Evolutionary conservation across 495 filamentous ascomycete species (phyloP), one percentile per base, ranked within the genome.

Genomic region (Penicillium arizonense): DNA sequence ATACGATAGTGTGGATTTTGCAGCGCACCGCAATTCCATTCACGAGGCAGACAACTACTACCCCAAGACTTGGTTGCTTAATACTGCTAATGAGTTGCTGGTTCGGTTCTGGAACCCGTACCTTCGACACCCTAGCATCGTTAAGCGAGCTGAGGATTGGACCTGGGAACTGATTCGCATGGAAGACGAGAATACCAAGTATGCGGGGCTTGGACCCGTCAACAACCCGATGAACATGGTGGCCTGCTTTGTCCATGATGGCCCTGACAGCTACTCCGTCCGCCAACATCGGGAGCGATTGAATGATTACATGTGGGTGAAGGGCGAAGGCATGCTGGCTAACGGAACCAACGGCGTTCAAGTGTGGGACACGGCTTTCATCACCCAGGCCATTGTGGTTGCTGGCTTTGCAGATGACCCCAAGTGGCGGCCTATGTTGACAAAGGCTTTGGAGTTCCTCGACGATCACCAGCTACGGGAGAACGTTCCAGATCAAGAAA

Each of bases 341-440:
- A 97, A 97, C 66, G 94, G 94, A 32, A 98, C 94, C 32, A 97
- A 98, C 61, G 94, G 94, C 13, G 91, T 96, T 12, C 94, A 98
- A 71, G 87, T 83, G 38, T 98, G 94, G 94, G 94, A 98, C 63
- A 98, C 94, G 0, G 79, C 89, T 1, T 97, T 96, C 62, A 71
- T 87, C 36, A 90, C 96, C 20, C 91, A 96, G 65, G 85, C 86
- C 8, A 80, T 89, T 26, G 77, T 87, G 50, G 89, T 88, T 50
- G 86, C 88, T 35, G 90, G 90, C 0, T 79, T 97, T 43, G 87
- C 88, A 14, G 73, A 84, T 42, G 85, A 94, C 42, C 81, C 86
- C 4, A 85, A 85, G 44, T 96, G 88, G 82, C 81, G 77, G 35
- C 84, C 88, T 16, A 95, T 96, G 89, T 78, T 98, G 33, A 80